phyloP scores from a whole-genome alignment of 2,329 filamentous ascomycete genomes.

The Curvularia verruculosa region DNA sequence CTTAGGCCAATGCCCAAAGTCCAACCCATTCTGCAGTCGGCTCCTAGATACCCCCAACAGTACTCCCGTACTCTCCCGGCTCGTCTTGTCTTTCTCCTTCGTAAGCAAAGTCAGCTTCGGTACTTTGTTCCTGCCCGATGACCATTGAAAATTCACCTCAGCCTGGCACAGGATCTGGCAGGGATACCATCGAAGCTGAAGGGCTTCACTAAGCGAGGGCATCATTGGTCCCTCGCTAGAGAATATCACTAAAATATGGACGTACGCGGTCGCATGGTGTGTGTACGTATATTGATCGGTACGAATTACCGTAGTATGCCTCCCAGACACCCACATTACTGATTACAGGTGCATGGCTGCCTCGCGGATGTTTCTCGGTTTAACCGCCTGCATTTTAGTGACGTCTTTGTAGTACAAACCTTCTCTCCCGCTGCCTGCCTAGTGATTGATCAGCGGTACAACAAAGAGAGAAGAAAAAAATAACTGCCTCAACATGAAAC shows the following conservation, averaged over 20 bases:
- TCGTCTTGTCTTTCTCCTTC: slow-evolving; percentile 5
- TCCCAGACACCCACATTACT: background rate
- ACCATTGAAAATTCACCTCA: background rate
- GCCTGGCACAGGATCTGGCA: slow-evolving; percentile 1
- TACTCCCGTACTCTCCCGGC: slow-evolving; percentile 1
- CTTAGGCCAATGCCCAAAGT: background rate
- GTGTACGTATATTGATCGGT: background rate
- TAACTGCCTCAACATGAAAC: background rate
- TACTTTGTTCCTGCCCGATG: slow-evolving; percentile 1
- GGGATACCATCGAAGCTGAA: slow-evolving; percentile 16
- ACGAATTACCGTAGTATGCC: background rate
- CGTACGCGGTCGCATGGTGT: background rate
- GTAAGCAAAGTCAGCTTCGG: slow-evolving; percentile 6
- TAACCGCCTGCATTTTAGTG: background rate
- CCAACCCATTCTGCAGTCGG: background rate
- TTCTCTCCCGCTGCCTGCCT: background rate
- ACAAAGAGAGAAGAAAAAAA: background rate
- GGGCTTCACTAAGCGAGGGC: background rate
- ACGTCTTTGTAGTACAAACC: background rate
- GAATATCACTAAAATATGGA: background rate
- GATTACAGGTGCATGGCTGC: background rate
- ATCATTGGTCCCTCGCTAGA: background rate
- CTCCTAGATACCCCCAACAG: slow-evolving; percentile 1
- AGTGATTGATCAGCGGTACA: background rate
- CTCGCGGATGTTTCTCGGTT: background rate